phyloP scores from a whole-genome alignment of 192 early-diverging fungal species.

The Linnemannia zychae region DNA sequence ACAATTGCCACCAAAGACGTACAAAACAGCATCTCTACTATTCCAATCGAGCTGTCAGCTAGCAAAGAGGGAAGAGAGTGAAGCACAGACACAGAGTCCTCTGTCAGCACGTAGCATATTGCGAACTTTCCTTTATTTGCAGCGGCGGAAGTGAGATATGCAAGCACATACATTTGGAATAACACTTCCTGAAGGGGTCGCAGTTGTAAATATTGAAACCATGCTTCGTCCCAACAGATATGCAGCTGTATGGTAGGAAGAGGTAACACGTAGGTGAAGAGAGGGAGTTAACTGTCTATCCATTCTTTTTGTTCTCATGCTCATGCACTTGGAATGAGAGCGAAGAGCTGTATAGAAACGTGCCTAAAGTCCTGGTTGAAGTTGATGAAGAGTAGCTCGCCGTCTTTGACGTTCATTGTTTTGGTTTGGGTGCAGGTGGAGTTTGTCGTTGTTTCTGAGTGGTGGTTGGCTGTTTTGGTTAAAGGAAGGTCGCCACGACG shows the following conservation, averaged over 20 bases:
- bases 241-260: constrained; percentile 67
- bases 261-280: not conserved
- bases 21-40: constrained; percentile 96
- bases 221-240: constrained; percentile 84
- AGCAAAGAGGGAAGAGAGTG: not conserved
- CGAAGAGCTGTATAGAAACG: not conserved
- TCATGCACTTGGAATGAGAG: not conserved
- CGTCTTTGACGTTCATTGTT: constrained; percentile 47
- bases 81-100: not conserved
- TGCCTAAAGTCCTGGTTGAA: constrained; percentile 85
- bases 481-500: not conserved
- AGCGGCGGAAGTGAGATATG: not conserved
- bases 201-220: constrained; percentile 97
- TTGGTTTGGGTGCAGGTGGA: not conserved
- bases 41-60: constrained; percentile 91
- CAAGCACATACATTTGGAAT: constrained; percentile 72
- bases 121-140: not conserved
- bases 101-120: not conserved
- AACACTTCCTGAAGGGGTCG: constrained; percentile 95
- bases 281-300: not conserved
- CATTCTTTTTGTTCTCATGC: not conserved
- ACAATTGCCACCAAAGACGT: constrained; percentile 95
- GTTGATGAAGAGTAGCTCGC: constrained; percentile 79
- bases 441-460: not conserved
- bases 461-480: not conserved